phyloP scores from a whole-genome alignment of 2,329 filamentous ascomycete genomes.

The Fusarium irregulare region DNA sequence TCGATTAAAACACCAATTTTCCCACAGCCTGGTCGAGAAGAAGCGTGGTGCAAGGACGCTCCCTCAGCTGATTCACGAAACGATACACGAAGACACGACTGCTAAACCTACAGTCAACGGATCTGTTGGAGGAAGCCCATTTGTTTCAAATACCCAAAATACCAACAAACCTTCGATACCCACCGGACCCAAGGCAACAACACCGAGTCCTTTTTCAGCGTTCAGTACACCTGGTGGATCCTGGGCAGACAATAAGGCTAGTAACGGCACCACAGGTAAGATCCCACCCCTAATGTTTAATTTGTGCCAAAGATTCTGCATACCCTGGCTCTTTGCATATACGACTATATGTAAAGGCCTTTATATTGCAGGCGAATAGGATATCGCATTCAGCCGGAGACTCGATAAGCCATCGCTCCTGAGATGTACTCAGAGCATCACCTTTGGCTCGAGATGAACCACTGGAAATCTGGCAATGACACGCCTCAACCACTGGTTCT shows the following conservation, averaged over 20 bases:
- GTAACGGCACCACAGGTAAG: constrained; percentile 43
- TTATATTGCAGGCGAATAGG: constrained; percentile 37
- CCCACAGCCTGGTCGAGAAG: constrained; percentile 66
- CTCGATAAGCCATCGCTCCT: constrained; percentile 41
- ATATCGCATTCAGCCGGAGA: constrained; percentile 44
- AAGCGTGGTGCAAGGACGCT: constrained; percentile 67
- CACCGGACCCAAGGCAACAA: constrained; percentile 16
- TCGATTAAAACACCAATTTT: constrained; percentile 67
- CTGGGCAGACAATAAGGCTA: constrained; percentile 14
- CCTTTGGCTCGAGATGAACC: constrained; percentile 44
- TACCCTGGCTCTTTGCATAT: constrained; percentile 26
- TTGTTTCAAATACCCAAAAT: constrained; percentile 40
- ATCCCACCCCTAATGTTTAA: constrained; percentile 31
- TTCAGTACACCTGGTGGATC: constrained; percentile 11
- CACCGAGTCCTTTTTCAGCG: constrained; percentile 28
- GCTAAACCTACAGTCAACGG: constrained; percentile 26
- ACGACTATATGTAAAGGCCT: constrained; percentile 16
- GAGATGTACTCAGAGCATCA: constrained; percentile 30
- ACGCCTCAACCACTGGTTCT: constrained; percentile 46
- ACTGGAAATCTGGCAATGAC: constrained; percentile 46
- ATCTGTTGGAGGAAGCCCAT: constrained; percentile 46
- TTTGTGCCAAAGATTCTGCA: constrained; percentile 44
- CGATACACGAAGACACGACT: constrained; percentile 58
- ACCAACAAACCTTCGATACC: constrained; percentile 9
- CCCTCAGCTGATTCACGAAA: constrained; percentile 66